Percentiles rank a stretch among this genome's conserved stretches.
Evolutionary conservation across 1,139 yeast genomes (phyloP).

Genomic region (Yamadazyma triangularis): DNA sequence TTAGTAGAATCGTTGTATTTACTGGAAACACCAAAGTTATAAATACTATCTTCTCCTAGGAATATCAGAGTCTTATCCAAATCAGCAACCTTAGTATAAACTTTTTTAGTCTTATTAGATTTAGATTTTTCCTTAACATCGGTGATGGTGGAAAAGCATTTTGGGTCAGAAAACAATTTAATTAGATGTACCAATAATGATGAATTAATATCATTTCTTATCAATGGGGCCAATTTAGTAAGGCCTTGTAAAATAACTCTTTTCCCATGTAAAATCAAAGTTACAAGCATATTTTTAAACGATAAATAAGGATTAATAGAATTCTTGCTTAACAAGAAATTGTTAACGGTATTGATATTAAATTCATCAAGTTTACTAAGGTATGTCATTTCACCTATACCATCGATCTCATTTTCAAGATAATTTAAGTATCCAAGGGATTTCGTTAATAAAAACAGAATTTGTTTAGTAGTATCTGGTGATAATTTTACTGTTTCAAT

Average conservation of each 20-base stretch:
- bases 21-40: conserved; percentile 39
- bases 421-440: conserved; percentile 40
- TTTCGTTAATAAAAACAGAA: conserved; percentile 40
- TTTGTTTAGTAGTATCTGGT: conserved; percentile 41
- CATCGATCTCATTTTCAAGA: conserved; percentile 35
- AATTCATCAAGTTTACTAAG: conserved; percentile 28
- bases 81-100: conserved; percentile 18
- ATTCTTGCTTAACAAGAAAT: conserved; percentile 26
- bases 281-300: conserved; percentile 24
- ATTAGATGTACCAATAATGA: conserved; percentile 38
- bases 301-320: conserved; percentile 19
- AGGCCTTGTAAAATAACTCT: conserved; percentile 32
- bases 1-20: conserved; percentile 19
- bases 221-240: conserved; percentile 23
- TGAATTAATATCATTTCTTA: conserved; percentile 37
- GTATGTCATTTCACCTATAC: conserved; percentile 31
- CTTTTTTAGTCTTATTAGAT: conserved; percentile 15
- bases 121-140: conserved; percentile 19
- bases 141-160: conserved; percentile 19
- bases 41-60: conserved; percentile 30
- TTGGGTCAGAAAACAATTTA: conserved; percentile 37
- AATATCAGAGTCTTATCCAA: conserved; percentile 17
- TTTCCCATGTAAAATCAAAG: conserved; percentile 32
- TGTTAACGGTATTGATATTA: conserved; percentile 27
- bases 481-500: conserved; percentile 35